Evolutionary conservation across 495 filamentous ascomycete species (phyloP), one percentile per base, ranked within the genome.

Genomic region (Aspergillus mulundensis): DNA sequence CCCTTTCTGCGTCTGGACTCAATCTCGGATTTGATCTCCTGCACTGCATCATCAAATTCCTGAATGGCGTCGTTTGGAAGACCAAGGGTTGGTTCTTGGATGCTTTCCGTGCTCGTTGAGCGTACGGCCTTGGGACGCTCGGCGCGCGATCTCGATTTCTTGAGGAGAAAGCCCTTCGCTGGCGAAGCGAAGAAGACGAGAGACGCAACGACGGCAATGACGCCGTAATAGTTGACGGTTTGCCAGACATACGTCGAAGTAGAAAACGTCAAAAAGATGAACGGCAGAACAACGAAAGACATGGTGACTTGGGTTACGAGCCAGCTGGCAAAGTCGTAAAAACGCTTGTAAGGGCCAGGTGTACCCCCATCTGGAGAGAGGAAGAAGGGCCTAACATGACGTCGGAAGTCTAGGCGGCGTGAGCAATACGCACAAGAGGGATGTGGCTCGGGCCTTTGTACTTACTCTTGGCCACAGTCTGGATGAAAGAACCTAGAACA

Each of bases 381-480:
- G 81, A 97, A 97, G 77, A 98, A 92, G 34, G 94, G 94, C 28
- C 95, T 91, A 60, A 96, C 68, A 68, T 91, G 79, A 44, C 94
- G 90, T 50, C 94, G 94, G 75, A 86, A 86, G 63, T 95, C 90
- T 96, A 58, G 24, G 25, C 38, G 40, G 16, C 49, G 62, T 39
- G 64, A 52, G n/a, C 30, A 20, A 47, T 1, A 47, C 2, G 7
- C 23, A 16, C 28, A 36, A 36, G 12, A 15, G 28, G 3, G 16
- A 12, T 23, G 34, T 20, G 32, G 45, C 40, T 20, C 28, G 18
- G 16, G 32, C 30, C 0, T 24, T 42, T 36, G 1, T 23, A 71
- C 83, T 58, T 80, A 96, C 93, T 89, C 77, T 98, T 98, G 10
- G 95, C 95, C 25, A 87, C 86, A 3, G 89, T 95, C 70, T 98